phyloP scores from a whole-genome alignment of 352 stramenopile species.

The Phytopythium aichiense region DNA sequence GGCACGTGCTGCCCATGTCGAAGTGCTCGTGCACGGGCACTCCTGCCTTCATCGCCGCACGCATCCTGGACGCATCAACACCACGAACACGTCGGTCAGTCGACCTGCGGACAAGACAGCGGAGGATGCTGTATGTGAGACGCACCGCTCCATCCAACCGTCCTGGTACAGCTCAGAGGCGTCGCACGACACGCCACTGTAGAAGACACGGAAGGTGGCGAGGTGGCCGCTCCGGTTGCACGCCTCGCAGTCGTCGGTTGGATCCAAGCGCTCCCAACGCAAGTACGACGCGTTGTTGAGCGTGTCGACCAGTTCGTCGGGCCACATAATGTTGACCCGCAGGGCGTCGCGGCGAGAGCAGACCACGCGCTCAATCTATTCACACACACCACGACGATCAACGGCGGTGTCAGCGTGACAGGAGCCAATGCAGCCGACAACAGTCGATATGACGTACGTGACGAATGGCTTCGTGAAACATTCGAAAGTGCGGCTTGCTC shows the following conservation, averaged over 20 bases:
- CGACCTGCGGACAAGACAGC: background rate
- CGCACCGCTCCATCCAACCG: slow-evolving; percentile 61
- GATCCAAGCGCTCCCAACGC: slow-evolving; percentile 23
- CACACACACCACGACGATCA: background rate
- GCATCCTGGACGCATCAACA: slow-evolving; percentile 24
- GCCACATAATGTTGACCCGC: slow-evolving; percentile 64
- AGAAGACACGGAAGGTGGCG: slow-evolving; percentile 48
- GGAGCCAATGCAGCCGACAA: background rate
- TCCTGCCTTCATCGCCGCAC: slow-evolving; percentile 25
- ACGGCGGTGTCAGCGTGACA: background rate
- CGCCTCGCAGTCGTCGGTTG: slow-evolving; percentile 55
- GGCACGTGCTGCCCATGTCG: slow-evolving; percentile 75
- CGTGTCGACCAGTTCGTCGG: slow-evolving; percentile 56
- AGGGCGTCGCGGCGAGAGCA: slow-evolving; percentile 69
- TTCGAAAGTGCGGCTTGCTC: slow-evolving; percentile 22
- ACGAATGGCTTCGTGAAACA: slow-evolving; percentile 51
- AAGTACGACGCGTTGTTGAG: slow-evolving; percentile 40
- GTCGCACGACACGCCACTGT: slow-evolving; percentile 59
- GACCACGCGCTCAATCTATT: slow-evolving; percentile 59
- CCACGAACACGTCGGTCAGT: background rate
- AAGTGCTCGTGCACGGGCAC: slow-evolving; percentile 33
- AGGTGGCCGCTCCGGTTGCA: slow-evolving; percentile 71
- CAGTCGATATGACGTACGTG: slow-evolving; percentile 38
- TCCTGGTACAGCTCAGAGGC: slow-evolving; percentile 58
- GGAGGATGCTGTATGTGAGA: background rate